A percentile compares a stretch with the other conserved stretches of the same genome.
Conservation (phyloP, 768 basidiomycete species). For the Mycena floridula region DNA sequence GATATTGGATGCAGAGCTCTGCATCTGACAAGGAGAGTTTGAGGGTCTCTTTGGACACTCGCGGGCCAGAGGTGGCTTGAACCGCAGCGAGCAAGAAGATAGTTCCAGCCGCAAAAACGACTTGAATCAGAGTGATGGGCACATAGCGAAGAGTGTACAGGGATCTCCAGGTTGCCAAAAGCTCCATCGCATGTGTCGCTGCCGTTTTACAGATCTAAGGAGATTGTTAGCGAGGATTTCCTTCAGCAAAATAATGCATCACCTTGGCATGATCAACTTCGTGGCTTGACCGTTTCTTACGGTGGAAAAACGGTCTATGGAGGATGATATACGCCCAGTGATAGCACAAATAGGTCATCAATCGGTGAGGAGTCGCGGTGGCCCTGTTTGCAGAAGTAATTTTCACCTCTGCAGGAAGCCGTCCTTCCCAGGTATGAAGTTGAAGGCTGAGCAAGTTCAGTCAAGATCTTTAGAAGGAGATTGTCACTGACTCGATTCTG, state of each 20-base stretch:
- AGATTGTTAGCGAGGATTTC: constrained; percentile 1
- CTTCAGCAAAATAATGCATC: not conserved
- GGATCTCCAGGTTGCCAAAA: constrained; percentile 24
- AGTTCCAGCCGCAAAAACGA: constrained; percentile 32
- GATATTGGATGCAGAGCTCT: constrained; percentile 22
- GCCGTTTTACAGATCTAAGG: constrained; percentile 26
- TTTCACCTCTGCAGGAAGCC: constrained; percentile 18
- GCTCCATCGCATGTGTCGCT: constrained; percentile 27
- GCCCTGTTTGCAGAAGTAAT: constrained; percentile 23
- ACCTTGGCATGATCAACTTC: constrained; percentile 29
- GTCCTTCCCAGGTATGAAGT: constrained; percentile 17
- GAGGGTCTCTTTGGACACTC: constrained; percentile 20
- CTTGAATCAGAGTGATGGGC: constrained; percentile 29
- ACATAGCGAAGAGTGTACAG: constrained; percentile 30
- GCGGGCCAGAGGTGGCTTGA: constrained; percentile 19
- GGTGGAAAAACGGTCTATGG: constrained; percentile 30
- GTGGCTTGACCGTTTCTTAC: constrained; percentile 13
- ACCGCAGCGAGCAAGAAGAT: constrained; percentile 29
- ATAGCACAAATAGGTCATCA: constrained; percentile 27
- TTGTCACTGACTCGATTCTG: constrained; percentile 13
- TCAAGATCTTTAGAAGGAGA: not conserved
- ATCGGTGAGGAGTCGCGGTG: constrained; percentile 25
- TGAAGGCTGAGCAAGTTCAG: constrained; percentile 5
- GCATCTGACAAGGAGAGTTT: constrained; percentile 18
- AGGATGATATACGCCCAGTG: constrained; percentile 32